A percentile compares a stretch with the other conserved stretches of the same genome.
These are phyloP conservation scores for Endotrypanum monterogeii DNA, from an alignment of 208 protist genomes.

Conservation along the genomic window DNA sequence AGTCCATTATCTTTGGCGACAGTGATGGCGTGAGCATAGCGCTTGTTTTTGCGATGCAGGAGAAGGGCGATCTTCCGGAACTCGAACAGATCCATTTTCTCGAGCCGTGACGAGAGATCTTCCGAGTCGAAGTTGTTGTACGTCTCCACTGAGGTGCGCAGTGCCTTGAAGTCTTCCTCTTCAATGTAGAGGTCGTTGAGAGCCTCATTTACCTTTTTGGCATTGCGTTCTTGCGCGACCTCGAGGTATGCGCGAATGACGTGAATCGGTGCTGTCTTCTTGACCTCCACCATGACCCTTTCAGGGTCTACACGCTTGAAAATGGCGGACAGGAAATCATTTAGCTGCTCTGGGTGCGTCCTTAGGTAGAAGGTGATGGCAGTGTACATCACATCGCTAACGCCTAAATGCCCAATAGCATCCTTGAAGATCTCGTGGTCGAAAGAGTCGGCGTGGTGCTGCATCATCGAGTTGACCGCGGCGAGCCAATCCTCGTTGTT, in stretches of 20 bases:
- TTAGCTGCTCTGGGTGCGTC: conserved; percentile 91
- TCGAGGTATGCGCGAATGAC: conserved; percentile 98
- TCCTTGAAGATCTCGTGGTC: conserved; percentile 99
- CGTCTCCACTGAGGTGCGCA: conserved; percentile 95
- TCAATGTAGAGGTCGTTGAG: conserved; percentile 99
- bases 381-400: conserved; percentile 97
- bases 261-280: conserved; percentile 81
- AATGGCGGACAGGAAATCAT: conserved; percentile 96
- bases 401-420: conserved; percentile 94
- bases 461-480: conserved; percentile 97
- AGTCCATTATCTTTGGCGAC: conserved; percentile 98
- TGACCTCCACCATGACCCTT: conserved; percentile 95
- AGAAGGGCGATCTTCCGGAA: conserved; percentile 98
- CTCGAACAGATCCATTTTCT: conserved; percentile 98
- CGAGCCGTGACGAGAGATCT: conserved; percentile 94
- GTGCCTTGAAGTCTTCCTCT: conserved; percentile 98
- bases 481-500: conserved; percentile 99
- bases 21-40: conserved; percentile 92
- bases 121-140: conserved; percentile 98
- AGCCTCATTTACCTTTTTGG: conserved; percentile 97
- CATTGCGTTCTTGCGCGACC: conserved; percentile 92
- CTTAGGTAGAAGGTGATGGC: conserved; percentile 98
- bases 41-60: conserved; percentile 96
- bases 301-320: conserved; percentile 96
- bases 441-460: conserved; percentile 97